Percentiles rank a stretch among this genome's conserved stretches.
phyloP scores from a whole-genome alignment of 495 filamentous ascomycete species.

The Podospora anserina region DNA sequence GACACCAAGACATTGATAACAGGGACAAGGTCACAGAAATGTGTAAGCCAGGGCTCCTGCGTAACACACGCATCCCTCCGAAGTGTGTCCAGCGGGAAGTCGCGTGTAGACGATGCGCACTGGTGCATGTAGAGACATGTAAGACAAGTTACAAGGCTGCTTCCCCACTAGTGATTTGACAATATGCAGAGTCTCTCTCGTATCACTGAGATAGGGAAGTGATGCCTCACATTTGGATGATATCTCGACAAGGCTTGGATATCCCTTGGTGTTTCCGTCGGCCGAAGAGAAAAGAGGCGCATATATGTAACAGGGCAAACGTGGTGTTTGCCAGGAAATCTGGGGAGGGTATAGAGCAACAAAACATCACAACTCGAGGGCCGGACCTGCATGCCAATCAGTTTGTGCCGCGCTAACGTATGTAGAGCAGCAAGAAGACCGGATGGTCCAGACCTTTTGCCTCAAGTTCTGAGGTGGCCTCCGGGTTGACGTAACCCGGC shows the following conservation, averaged over 20 bases:
- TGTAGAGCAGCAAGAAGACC: background rate
- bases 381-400: background rate
- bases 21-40: background rate
- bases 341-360: background rate
- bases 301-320: background rate
- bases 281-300: background rate
- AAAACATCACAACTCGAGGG: background rate
- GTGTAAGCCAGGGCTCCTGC: background rate
- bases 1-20: constrained; percentile 1
- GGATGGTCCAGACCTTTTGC: background rate
- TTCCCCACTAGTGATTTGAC: background rate
- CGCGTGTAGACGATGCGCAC: too few species aligned
- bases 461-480: background rate
- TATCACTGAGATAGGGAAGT: background rate
- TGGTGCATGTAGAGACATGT: background rate
- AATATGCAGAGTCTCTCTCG: background rate
- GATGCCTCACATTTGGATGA: background rate
- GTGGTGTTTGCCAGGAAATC: background rate
- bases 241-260: background rate
- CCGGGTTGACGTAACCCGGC: background rate
- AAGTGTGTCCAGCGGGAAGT: background rate
- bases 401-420: background rate
- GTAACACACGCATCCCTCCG: background rate
- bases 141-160: too few species aligned
- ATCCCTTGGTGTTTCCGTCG: background rate